phyloP scores from a whole-genome alignment of 2,329 filamentous ascomycete species.

The Ophiostoma quercus region DNA sequence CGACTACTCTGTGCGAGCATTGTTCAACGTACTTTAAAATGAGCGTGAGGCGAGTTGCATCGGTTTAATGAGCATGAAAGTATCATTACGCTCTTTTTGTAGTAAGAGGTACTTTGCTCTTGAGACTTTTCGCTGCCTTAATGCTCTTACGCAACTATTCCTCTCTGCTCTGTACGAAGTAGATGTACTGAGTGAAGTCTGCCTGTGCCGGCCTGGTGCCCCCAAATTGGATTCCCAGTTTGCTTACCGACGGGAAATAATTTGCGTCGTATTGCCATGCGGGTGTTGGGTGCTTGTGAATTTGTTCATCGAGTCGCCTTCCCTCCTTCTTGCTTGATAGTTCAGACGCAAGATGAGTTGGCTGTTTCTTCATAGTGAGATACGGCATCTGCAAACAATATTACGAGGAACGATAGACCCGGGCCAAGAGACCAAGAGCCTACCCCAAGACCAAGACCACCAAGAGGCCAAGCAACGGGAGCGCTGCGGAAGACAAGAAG shows the following conservation, averaged over 20 bases:
- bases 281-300: not conserved
- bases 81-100: not conserved
- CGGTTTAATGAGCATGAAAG: not conserved
- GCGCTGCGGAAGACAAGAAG: not conserved
- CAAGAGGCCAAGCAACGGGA: conserved; percentile 12
- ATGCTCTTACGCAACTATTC: not conserved
- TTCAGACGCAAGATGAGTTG: not conserved
- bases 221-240: not conserved
- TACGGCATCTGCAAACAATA: not conserved
- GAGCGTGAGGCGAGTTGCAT: not conserved
- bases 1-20: not conserved
- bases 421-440: not conserved
- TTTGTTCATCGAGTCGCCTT: too few species aligned
- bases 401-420: not conserved
- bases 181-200: not conserved
- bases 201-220: not conserved
- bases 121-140: not conserved
- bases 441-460: conserved; percentile 7
- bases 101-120: not conserved
- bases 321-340: too few species aligned
- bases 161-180: not conserved
- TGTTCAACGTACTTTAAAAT: not conserved
- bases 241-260: not conserved
- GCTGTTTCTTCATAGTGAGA: not conserved
- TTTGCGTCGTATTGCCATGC: not conserved